These are phyloP conservation scores for Cutaneotrichosporon sp. DNA, from an alignment of 1,284 basidiomycete species.

Conservation along the genomic window DNA sequence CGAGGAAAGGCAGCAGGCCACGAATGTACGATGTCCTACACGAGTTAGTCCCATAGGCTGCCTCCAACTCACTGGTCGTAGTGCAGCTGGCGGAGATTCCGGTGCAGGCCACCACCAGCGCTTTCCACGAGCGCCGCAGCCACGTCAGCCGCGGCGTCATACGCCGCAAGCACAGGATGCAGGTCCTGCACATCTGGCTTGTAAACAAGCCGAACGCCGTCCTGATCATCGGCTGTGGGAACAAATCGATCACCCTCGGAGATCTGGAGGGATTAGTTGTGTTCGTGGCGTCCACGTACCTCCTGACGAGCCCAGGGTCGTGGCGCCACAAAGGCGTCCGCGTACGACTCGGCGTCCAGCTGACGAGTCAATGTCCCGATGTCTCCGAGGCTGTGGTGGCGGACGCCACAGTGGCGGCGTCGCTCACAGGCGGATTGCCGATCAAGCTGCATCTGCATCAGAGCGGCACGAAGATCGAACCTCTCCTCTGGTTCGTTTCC, in stretches of 20 bases:
- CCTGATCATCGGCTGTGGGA: slow-evolving; percentile 61
- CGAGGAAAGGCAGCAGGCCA: slow-evolving; percentile 54
- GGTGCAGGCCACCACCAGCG: slow-evolving; percentile 19
- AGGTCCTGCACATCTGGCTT: slow-evolving; percentile 44
- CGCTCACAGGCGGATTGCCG: slow-evolving; percentile 10
- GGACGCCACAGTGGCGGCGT: neutral
- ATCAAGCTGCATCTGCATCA: slow-evolving; percentile 62
- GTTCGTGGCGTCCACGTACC: slow-evolving; percentile 47
- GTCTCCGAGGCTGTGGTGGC: neutral
- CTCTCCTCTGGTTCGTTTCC: slow-evolving; percentile 50
- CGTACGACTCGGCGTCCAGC: slow-evolving; percentile 51
- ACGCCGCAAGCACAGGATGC: slow-evolving; percentile 28
- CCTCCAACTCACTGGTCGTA: slow-evolving; percentile 26
- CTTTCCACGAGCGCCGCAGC: slow-evolving; percentile 5
- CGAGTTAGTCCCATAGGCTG: neutral
- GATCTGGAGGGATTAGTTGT: slow-evolving; percentile 37
- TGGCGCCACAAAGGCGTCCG: slow-evolving; percentile 59
- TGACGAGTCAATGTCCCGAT: slow-evolving; percentile 4
- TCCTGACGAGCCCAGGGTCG: slow-evolving; percentile 52
- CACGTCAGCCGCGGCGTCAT: slow-evolving; percentile 29
- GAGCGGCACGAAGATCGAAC: slow-evolving; percentile 63
- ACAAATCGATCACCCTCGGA: slow-evolving; percentile 50
- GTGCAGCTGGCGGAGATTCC: slow-evolving; percentile 15
- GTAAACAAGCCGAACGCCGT: slow-evolving; percentile 59
- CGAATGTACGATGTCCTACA: slow-evolving; percentile 37